A percentile compares a stretch with the other conserved stretches of the same genome.
Evolutionary conservation across 1,139 yeast species (phyloP).

Genomic region (Hanseniaspora uvarum): DNA sequence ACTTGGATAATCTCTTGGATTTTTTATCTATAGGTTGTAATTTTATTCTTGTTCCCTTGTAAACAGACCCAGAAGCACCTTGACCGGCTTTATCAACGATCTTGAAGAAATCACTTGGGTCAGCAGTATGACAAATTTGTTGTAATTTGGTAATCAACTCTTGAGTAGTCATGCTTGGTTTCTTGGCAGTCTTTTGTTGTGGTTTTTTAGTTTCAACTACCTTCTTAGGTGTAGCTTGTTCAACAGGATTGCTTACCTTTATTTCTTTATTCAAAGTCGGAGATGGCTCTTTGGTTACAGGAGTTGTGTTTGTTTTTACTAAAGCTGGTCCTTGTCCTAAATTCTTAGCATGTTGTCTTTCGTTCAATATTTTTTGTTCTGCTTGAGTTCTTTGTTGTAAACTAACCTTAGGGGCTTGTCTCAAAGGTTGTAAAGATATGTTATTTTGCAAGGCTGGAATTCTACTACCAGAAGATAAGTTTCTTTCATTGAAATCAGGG

Average conservation of each 20-base stretch:
- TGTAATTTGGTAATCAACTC: conserved; percentile 77
- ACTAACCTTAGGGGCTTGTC: conserved; percentile 30
- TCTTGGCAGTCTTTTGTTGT: conserved; percentile 42
- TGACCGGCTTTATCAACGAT: conserved; percentile 96
- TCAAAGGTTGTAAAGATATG: conserved; percentile 25
- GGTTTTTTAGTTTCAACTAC: conserved; percentile 22
- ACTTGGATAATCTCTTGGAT: conserved; percentile 18
- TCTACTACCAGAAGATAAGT: not conserved
- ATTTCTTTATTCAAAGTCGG: conserved; percentile 22
- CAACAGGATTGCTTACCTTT: not conserved
- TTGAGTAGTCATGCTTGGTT: conserved; percentile 67
- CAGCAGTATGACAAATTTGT: conserved; percentile 70
- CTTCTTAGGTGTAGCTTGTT: conserved; percentile 18
- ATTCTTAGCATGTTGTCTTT: conserved; percentile 22
- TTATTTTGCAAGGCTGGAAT: not conserved
- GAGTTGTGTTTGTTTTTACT: conserved; percentile 21
- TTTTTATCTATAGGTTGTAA: conserved; percentile 26
- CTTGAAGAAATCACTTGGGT: conserved; percentile 77
- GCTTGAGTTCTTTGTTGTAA: conserved; percentile 17
- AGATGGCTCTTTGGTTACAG: conserved; percentile 23
- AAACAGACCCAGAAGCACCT: conserved; percentile 96
- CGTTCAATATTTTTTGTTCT: not conserved
- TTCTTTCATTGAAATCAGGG: conserved; percentile 6
- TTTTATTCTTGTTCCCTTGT: conserved; percentile 63
- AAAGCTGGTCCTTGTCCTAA: conserved; percentile 21